Conservation (phyloP, 306 rosid species). For the Calophaca sinica region DNA sequence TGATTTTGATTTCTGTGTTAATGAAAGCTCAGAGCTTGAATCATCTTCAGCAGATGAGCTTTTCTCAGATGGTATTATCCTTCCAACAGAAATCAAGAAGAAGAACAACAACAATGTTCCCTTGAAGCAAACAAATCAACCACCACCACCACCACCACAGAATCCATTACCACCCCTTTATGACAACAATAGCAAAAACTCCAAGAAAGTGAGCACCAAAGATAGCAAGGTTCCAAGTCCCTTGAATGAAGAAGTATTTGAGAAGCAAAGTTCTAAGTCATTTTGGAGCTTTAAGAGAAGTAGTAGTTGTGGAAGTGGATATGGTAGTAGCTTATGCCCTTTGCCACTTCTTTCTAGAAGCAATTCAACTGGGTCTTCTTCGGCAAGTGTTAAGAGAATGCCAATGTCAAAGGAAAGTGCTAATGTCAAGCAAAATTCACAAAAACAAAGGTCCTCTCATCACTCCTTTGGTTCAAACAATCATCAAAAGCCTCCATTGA, state of each 20-base stretch:
- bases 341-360: conserved; percentile 82
- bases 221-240: conserved; percentile 36
- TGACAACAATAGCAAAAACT: conserved; percentile 29
- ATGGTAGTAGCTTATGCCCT: conserved; percentile 82
- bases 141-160: conserved; percentile 23
- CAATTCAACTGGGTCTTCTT: conserved; percentile 80
- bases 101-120: conserved; percentile 45
- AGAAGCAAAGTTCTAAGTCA: conserved; percentile 64
- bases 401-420: conserved; percentile 57
- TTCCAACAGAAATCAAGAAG: conserved; percentile 80
- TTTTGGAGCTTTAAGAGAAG: conserved; percentile 92
- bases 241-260: conserved; percentile 51
- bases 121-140: conserved; percentile 39
- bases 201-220: conserved; percentile 53
- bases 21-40: conserved; percentile 62
- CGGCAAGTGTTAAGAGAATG: conserved; percentile 59
- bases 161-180: conserved; percentile 31
- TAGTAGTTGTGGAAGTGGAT: conserved; percentile 89
- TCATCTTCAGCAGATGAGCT: conserved; percentile 91
- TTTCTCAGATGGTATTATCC: conserved; percentile 76
- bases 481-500: conserved; percentile 77
- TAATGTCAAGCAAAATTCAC: conserved; percentile 55
- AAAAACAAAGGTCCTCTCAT: conserved; percentile 53
- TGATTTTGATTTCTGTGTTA: conserved; percentile 83
- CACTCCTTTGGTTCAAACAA: conserved; percentile 42